Base-by-base conservation (phyloP, 345 rosid species). In the Draba incana region DNA sequence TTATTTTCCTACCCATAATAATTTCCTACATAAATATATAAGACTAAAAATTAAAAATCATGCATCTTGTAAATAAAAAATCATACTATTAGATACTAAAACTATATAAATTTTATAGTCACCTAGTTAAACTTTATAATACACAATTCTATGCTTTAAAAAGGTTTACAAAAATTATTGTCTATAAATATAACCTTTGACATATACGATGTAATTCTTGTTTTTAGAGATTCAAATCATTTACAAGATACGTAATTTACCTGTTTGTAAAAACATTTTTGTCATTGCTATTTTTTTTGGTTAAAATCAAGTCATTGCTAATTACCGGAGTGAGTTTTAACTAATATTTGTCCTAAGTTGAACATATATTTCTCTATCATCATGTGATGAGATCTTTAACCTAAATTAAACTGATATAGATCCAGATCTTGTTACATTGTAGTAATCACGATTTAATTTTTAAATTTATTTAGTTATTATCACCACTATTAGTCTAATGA, bases 351-450 rank as follows among this genome's bases (percentile, higher is more conserved):
- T 47, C 58, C n/a, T 64, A 38, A 64, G 38, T 20, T 71, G 25
- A 33, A 23, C 37, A 62, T 43, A 35, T 39, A 30, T 64, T 56
- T 42, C 31, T 35, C 56, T 51, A 51, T 59, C 49, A 51, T 58
- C 77, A 52, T 66, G 72, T 66, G 77, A 31, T 66, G 72, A 66
- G 68, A 74, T 74, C 67, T 66, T 56, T 66, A 57, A 60, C 62
- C 72, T 66, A 66, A 35, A 66, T 66, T n/a, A n/a, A n/a, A n/a
- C n/a, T n/a, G n/a, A 66, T 66, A 42, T 43, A 66, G 68, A 66
- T 66, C 57, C 42, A 74, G 77, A 74, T 74, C 57, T 66, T 66
- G 68, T 59, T 66, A 35, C 4, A 50, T 45, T 50, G 55, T 59
- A 67, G 5, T 66, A 65, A 58, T 59, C 56, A 59, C 51, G 12